These are phyloP conservation scores for Mucor mucedo DNA, from an alignment of 371 early-diverging fungal species.

Conservation along the genomic window DNA sequence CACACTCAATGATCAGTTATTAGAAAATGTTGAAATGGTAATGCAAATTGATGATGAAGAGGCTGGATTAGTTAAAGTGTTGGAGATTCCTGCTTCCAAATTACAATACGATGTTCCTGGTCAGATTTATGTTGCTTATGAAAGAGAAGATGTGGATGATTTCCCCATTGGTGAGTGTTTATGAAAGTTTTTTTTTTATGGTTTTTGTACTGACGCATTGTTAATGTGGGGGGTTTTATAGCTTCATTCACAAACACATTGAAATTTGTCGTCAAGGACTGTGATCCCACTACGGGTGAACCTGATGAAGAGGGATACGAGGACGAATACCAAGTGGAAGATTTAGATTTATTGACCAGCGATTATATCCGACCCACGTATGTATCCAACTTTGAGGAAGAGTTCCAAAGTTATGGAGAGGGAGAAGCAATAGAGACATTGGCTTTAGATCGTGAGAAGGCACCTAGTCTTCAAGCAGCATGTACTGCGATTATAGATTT, in stretches of 20 bases:
- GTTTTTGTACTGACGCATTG: not conserved
- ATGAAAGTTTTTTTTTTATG: not conserved
- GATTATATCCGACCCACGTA: conserved; percentile 93
- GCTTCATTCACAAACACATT: conserved; percentile 89
- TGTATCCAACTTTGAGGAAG: conserved; percentile 47
- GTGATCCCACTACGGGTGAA: conserved; percentile 91
- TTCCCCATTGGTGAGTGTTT: conserved; percentile 54
- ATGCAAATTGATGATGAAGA: conserved; percentile 82
- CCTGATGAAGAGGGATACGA: conserved; percentile 93
- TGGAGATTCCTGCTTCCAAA: conserved; percentile 69
- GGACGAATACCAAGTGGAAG: conserved; percentile 94
- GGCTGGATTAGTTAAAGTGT: conserved; percentile 58
- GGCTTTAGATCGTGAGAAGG: conserved; percentile 71
- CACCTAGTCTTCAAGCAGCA: conserved; percentile 69
- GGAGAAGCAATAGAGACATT: conserved; percentile 87
- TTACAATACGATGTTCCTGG: conserved; percentile 82
- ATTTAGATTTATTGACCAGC: conserved; percentile 79
- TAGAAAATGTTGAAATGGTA: conserved; percentile 89
- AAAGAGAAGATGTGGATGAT: conserved; percentile 61
- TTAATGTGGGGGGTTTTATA: conserved; percentile 2
- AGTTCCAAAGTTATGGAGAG: conserved; percentile 81
- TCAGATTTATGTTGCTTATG: conserved; percentile 84
- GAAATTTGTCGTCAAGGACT: conserved; percentile 91
- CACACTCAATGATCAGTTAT: conserved; percentile 89
- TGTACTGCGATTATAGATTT: conserved; percentile 71